These are phyloP conservation scores for Penicillium paneum DNA, from an alignment of 2,329 filamentous ascomycete species.

Conservation along the genomic window DNA sequence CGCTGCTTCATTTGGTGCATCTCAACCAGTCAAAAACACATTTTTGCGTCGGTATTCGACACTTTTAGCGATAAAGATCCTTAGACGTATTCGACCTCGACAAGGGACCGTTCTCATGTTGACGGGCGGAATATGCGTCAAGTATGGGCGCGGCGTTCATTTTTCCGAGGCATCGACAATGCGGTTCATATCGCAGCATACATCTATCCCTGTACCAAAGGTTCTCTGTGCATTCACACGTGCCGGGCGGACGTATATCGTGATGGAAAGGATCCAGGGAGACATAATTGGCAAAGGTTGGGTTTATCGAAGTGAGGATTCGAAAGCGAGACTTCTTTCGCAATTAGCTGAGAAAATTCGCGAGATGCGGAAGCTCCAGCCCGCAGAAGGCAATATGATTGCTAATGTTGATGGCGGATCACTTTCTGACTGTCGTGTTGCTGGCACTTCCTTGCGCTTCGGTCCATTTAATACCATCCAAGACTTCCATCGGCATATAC, in stretches of 20 bases:
- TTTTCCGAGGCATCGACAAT: constrained; percentile 37
- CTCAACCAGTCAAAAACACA: no score
- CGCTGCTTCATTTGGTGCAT: no score
- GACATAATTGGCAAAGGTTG: constrained; percentile 33
- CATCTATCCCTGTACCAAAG: constrained; percentile 40
- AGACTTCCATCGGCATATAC: constrained; percentile 40
- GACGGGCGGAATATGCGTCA: constrained; percentile 31
- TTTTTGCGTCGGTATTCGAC: no score
- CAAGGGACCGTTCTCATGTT: constrained; percentile 30
- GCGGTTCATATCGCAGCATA: constrained; percentile 36
- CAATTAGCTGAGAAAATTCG: constrained; percentile 30
- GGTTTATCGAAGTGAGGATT: constrained; percentile 30
- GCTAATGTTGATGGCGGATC: constrained; percentile 33
- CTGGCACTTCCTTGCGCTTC: constrained; percentile 26
- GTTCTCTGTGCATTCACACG: constrained; percentile 37
- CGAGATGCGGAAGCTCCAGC: constrained; percentile 31
- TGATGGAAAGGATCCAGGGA: constrained; percentile 43
- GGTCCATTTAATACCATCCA: constrained; percentile 33
- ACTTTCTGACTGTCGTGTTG: constrained; percentile 33
- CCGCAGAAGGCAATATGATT: constrained; percentile 25
- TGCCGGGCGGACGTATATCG: constrained; percentile 34
- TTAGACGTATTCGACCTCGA: no score
- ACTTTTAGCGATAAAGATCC: no score
- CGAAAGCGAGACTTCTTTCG: constrained; percentile 35
- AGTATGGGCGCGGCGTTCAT: constrained; percentile 28